Evolutionary conservation across 2,329 filamentous ascomycete genomes (phyloP), one percentile per base, ranked within the genome.

Genomic region (Aspergillus persii): DNA sequence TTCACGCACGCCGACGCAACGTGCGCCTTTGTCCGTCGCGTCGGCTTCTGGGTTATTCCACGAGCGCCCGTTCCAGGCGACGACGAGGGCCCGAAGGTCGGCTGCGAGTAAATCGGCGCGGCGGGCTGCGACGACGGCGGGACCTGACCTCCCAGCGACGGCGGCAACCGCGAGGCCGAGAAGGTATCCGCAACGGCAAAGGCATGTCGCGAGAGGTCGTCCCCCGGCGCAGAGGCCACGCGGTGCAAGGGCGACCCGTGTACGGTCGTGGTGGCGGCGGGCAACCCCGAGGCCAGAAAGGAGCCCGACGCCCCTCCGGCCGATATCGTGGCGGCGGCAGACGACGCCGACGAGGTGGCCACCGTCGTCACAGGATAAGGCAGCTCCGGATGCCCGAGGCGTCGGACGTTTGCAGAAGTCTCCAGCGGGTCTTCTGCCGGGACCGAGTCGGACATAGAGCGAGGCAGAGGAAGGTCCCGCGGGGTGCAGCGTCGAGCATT

Each of bases 1-100:
- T 80, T 80, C 12, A 80, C 76, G 65, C 78, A 80, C 2, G 78
- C 78, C 3, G 78, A 80, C 31, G 78, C 77, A 30, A 80, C 78
- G 68, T 80, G 78, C 6, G 78, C 76, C 60, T 80, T 80, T 4
- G 77, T 76, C 49, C 79, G 77, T 50, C 78, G 69, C 0, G 78
- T 78, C 15, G 77, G 71, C 50, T 76, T 75, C 36, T 78, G 71
- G 51, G 67, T 61, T 26, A 75, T 59, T 44, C 70, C 53, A 50
- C 75, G 68, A 51, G 63, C 60, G 29, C 63, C 59, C 9, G 66
- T 56, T 7, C 61, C 67, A 3, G 68, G 49, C 2, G 70, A 62
- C 1, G 66, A 59, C 3, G 64, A 15, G 36, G 15, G 36, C 46
- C 70, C 68, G 39, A 70, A 59, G 9, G 64, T 55, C 29, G 69